Conservation (phyloP, 306 rosid species). For the Neltuma alba region DNA sequence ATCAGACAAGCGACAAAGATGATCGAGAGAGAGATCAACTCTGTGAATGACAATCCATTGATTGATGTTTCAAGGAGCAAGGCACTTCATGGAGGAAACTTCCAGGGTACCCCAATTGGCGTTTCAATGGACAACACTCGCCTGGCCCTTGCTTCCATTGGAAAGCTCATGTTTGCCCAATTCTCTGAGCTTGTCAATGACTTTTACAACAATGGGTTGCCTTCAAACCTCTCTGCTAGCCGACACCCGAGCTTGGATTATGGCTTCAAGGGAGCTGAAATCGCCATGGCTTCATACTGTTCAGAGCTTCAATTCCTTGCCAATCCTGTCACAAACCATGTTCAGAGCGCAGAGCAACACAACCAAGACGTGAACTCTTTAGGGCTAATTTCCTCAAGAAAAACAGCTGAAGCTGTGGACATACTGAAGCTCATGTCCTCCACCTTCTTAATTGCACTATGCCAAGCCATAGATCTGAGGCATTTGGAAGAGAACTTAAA, state of each 20-base stretch:
- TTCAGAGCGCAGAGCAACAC: conserved; percentile 95
- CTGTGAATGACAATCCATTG: conserved; percentile 89
- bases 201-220: conserved; percentile 83
- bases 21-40: conserved; percentile 95
- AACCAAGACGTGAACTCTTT: conserved; percentile 95
- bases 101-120: conserved; percentile 97
- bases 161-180: conserved; percentile 89
- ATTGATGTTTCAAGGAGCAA: conserved; percentile 89
- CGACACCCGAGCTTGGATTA: conserved; percentile 87
- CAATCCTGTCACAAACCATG: conserved; percentile 92
- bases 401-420: conserved; percentile 81
- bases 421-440: conserved; percentile 84
- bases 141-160: conserved; percentile 78
- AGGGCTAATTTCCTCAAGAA: conserved; percentile 80
- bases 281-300: conserved; percentile 97
- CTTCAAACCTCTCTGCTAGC: conserved; percentile 77
- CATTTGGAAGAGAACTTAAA: conserved; percentile 83
- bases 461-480: conserved; percentile 88
- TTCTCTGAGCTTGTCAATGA: conserved; percentile 96
- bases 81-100: conserved; percentile 92
- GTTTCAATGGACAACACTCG: conserved; percentile 94
- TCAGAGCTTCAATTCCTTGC: conserved; percentile 91
- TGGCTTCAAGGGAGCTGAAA: conserved; percentile 88
- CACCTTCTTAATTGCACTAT: conserved; percentile 76
- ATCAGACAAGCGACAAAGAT: conserved; percentile 74